phyloP scores from a whole-genome alignment of 805 yeast species.

The Starmerella khaoyaiensis region DNA sequence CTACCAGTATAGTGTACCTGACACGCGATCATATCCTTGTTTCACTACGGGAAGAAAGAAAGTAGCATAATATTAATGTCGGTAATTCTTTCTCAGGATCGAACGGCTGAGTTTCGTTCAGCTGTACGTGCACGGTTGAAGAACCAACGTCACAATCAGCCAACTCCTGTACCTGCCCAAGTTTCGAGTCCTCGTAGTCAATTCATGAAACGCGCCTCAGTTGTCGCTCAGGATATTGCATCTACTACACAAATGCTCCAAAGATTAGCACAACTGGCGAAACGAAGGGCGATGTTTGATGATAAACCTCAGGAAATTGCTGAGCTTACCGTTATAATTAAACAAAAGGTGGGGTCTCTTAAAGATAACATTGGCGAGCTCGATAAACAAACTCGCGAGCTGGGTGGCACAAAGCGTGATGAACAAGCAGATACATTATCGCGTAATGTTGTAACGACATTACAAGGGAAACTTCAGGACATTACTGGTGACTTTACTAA shows the following conservation, averaged over 20 bases:
- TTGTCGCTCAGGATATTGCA: slow-evolving; percentile 78
- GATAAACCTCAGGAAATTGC: slow-evolving; percentile 90
- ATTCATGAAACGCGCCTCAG: slow-evolving; percentile 58
- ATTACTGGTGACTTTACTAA: slow-evolving; percentile 82
- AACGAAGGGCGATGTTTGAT: slow-evolving; percentile 79
- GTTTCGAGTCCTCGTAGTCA: slow-evolving; percentile 30
- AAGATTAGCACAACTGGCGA: slow-evolving; percentile 73
- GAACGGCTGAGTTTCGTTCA: slow-evolving; percentile 87
- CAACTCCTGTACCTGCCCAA: slow-evolving; percentile 7
- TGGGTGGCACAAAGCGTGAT: slow-evolving; percentile 25
- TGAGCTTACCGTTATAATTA: slow-evolving; percentile 70
- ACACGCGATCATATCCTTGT: too few relatives aligned
- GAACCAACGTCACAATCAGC: slow-evolving; percentile 29
- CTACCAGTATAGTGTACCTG: too few relatives aligned
- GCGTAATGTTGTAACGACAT: slow-evolving; percentile 71
- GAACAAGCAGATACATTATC: slow-evolving; percentile 57
- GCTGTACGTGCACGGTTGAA: slow-evolving; percentile 69
- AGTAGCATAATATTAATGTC: slow-evolving; percentile 5
- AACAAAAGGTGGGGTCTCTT: slow-evolving; percentile 73
- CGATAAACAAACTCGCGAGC: slow-evolving; percentile 38
- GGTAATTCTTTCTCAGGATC: slow-evolving; percentile 39
- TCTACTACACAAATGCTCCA: slow-evolving; percentile 69
- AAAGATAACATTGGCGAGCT: slow-evolving; percentile 55
- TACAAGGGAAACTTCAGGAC: slow-evolving; percentile 82
- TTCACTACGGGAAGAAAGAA: background rate